phyloP scores from a whole-genome alignment of 2,329 filamentous ascomycete species.

The Meredithiella fracta region DNA sequence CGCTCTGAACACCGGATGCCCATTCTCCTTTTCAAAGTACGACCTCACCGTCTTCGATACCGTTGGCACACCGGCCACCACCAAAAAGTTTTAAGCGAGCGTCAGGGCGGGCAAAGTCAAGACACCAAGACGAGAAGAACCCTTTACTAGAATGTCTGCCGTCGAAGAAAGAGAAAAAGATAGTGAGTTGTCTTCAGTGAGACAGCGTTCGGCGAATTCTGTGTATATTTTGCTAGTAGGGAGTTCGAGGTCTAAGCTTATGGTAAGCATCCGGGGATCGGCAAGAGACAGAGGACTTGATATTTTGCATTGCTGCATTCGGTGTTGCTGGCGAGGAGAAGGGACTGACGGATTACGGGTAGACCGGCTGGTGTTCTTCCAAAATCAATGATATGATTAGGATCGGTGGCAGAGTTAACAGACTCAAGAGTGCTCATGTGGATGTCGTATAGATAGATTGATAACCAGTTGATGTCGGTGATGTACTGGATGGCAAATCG shows the following conservation, averaged over 20 bases:
- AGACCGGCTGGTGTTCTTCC: slow-evolving; percentile 5
- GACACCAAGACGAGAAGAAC: slow-evolving; percentile 12
- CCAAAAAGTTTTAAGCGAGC: slow-evolving; percentile 3
- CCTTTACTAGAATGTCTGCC: slow-evolving; percentile 9
- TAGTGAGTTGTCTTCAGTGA: slow-evolving; percentile 9
- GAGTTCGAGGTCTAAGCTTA: slow-evolving; percentile 3
- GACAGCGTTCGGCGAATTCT: slow-evolving; percentile 10
- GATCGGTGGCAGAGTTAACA: slow-evolving; percentile 1
- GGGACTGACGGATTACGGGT: not conserved
- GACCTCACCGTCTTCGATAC: slow-evolving; percentile 10
- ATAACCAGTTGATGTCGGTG: slow-evolving; percentile 8
- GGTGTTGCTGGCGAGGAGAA: slow-evolving; percentile 6
- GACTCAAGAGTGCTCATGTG: slow-evolving; percentile 1
- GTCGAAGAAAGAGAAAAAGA: slow-evolving; percentile 10
- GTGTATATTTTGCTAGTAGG: slow-evolving; percentile 7
- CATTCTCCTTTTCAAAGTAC: slow-evolving; percentile 12
- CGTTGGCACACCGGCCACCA: slow-evolving; percentile 11
- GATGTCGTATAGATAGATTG: slow-evolving; percentile 3
- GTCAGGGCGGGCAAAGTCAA: slow-evolving; percentile 9
- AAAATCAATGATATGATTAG: not conserved
- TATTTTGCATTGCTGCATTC: slow-evolving; percentile 10
- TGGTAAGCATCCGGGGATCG: slow-evolving; percentile 9
- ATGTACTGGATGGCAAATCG: slow-evolving; percentile 10
- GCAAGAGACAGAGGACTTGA: slow-evolving; percentile 9
- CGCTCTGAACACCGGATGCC: slow-evolving; percentile 6